Evolutionary conservation across 2,329 filamentous ascomycete genomes (phyloP).

Genomic region (Ilyonectria destructans): DNA sequence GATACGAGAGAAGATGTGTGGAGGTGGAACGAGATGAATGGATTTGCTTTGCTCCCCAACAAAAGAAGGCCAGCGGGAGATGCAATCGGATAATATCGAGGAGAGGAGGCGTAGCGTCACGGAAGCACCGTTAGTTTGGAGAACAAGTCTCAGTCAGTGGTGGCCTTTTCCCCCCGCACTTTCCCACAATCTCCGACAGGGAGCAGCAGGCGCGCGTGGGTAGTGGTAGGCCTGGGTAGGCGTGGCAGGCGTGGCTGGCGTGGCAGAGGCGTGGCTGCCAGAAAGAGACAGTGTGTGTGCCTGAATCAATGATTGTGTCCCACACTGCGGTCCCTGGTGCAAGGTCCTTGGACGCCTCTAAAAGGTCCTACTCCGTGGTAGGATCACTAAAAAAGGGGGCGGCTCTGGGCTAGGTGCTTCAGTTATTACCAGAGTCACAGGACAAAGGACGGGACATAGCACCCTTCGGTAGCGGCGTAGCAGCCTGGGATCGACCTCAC

Average conservation of each 20-base stretch:
- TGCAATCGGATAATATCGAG: conserved; percentile 27
- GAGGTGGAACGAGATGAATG: conserved; percentile 17
- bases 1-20: conserved; percentile 16
- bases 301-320: conserved; percentile 5
- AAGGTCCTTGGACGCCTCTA: background rate
- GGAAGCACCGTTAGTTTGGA: conserved; percentile 22
- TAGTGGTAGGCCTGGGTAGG: conserved; percentile 5
- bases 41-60: conserved; percentile 26
- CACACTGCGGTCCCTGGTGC: background rate
- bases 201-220: conserved; percentile 1
- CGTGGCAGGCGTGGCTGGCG: conserved; percentile 6
- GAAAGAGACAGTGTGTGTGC: conserved; percentile 1
- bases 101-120: conserved; percentile 28
- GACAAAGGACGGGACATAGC: background rate
- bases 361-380: background rate
- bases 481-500: background rate
- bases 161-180: conserved; percentile 30
- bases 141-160: conserved; percentile 13
- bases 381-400: conserved; percentile 7
- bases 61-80: conserved; percentile 25
- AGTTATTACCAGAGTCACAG: background rate
- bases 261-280: background rate
- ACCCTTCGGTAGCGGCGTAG: background rate
- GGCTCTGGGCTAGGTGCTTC: background rate
- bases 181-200: conserved; percentile 24